phyloP scores from a whole-genome alignment of 1,284 basidiomycete species.

The Macrocybe sp. region DNA sequence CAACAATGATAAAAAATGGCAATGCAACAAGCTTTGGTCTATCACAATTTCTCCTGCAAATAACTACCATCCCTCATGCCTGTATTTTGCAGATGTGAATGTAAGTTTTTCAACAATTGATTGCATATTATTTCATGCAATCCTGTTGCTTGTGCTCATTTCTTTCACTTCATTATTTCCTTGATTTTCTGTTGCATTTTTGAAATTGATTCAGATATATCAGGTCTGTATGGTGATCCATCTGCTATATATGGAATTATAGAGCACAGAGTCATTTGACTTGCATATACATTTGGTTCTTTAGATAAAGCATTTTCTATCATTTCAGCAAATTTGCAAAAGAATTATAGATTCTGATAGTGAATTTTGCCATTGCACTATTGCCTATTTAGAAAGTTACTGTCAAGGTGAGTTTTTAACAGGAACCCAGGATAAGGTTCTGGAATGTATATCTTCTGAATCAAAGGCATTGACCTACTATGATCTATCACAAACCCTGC shows the following conservation, averaged over 20 bases:
- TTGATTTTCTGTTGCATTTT: constrained; percentile 28
- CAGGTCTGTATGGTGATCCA: constrained; percentile 27
- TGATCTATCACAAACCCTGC: constrained; percentile 10
- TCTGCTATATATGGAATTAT: constrained; percentile 31
- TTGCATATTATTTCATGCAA: constrained; percentile 27
- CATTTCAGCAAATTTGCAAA: constrained; percentile 21
- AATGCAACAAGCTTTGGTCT: constrained; percentile 34
- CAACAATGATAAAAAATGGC: constrained; percentile 28
- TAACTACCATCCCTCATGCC: constrained; percentile 21
- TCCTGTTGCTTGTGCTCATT: no score
- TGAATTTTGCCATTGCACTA: constrained; percentile 16
- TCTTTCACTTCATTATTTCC: constrained; percentile 20
- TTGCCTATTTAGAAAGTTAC: constrained; percentile 18
- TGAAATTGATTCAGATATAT: constrained; percentile 13
- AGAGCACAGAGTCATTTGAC: constrained; percentile 29
- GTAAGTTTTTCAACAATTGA: constrained; percentile 16
- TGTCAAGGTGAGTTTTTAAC: constrained; percentile 18
- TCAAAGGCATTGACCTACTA: neutral
- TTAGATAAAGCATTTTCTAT: constrained; percentile 21
- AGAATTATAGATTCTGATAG: constrained; percentile 17
- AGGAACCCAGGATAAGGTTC: constrained; percentile 7
- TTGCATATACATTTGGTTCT: constrained; percentile 29
- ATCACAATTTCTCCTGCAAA: constrained; percentile 32
- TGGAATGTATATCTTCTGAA: neutral
- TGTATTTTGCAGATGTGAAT: constrained; percentile 23